Evolutionary conservation across 345 rosid genomes (phyloP).

Genomic region (Jatropha curcas): DNA sequence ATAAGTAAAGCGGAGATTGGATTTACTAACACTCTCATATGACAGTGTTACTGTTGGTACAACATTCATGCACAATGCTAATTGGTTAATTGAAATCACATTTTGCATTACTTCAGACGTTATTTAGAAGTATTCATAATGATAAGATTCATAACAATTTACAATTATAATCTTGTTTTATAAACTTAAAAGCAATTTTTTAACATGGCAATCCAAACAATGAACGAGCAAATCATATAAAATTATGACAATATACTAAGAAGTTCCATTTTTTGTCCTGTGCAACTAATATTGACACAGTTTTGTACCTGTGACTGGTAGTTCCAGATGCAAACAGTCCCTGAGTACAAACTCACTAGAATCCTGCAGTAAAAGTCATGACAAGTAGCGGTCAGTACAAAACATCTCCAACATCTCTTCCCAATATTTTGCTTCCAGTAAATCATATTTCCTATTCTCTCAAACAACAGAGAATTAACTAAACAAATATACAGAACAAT

Average conservation of each 20-base stretch:
- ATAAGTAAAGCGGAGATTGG: background rate
- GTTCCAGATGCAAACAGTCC: conserved; percentile 56
- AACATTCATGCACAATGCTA: background rate
- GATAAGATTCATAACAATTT: background rate
- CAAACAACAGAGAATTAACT: background rate
- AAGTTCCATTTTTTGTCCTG: background rate
- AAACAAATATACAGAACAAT: background rate
- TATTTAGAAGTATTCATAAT: background rate
- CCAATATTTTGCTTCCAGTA: background rate
- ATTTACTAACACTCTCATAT: background rate
- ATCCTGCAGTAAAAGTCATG: conserved; percentile 41
- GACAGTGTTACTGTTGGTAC: background rate
- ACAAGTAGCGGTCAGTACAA: background rate
- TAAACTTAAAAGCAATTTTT: background rate
- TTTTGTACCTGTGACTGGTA: conserved; percentile 80
- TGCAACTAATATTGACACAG: background rate
- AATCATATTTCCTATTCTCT: background rate
- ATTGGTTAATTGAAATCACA: background rate
- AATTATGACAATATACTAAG: background rate
- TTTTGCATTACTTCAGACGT: background rate
- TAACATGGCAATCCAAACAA: background rate
- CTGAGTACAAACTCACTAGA: conserved; percentile 50
- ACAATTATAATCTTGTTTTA: background rate
- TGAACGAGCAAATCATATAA: background rate
- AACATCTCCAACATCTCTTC: background rate